Base-by-base conservation (phyloP, 2,329 filamentous ascomycete genomes). In the Cordyceps tenuipes region DNA sequence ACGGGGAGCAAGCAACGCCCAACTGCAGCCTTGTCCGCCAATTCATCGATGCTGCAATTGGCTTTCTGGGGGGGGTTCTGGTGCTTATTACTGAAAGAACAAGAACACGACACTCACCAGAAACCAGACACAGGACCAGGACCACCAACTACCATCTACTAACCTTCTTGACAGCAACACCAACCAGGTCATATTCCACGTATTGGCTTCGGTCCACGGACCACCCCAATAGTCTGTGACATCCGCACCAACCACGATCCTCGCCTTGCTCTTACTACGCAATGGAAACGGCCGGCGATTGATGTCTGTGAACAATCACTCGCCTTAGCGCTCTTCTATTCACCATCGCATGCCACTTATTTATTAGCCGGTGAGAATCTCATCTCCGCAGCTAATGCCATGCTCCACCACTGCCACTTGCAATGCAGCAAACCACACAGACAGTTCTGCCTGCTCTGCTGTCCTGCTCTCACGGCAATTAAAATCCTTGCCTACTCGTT, bases 211-310 rank as follows among this genome's bases (percentile, higher is more conserved):
- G 58, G 51, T 51, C 58, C 58, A 60, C 51, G 31, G 12, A 51
- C 58, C 58, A 60, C 58, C 8, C 55, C 58, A 44, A 60, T 60
- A 55, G 58, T 47, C 48, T 59, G 48, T 31, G 47, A 21, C 49
- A 29, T 29, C 23, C 36, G 26, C 13, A 17, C 34, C 36, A 34
- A 26, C 31, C 29, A 29, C 29, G 48, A 15, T 48, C 48, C 56
- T 44, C 17, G 52, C 19, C 3, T 46, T 46, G 43, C 43, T 21
- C 2, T 17, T 23, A 23, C 23, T 19, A 46, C 19, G 43, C 43
- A 46, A 46, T 21, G 43, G 43, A 46, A 31, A 9, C 13, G 12
- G 8, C 19, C 19, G 10, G n/a, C 26, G 34, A 10, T 13, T 36
- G 41, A 8, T 34, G 41, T 21, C 21, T n/a, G 31, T 39, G 13